Evolutionary conservation across 345 rosid species (phyloP).

Genomic region (Diplotaxis tenuifolia): DNA sequence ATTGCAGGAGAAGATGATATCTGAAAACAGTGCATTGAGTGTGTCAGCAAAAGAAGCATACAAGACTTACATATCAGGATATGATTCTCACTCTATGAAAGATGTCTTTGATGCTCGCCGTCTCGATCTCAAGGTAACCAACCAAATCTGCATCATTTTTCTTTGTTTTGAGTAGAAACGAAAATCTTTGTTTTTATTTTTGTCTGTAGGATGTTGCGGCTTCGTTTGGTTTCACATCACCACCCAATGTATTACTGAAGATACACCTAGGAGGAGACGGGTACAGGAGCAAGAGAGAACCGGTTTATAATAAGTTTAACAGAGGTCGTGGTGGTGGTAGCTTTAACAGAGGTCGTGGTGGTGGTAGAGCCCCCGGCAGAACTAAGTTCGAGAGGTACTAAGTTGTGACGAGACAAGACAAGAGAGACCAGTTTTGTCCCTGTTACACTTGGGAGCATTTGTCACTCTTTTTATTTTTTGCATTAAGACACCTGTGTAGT

Average conservation of each 20-base stretch:
- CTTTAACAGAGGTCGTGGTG: slow-evolving; percentile 50
- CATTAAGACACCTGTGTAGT: not conserved
- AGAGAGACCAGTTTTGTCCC: slow-evolving; percentile 21
- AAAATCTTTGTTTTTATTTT: not conserved
- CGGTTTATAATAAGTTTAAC: slow-evolving; percentile 43
- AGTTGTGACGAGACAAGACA: slow-evolving; percentile 10
- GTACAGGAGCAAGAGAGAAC: slow-evolving; percentile 68
- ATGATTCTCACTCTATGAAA: slow-evolving; percentile 94
- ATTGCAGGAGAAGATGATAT: slow-evolving; percentile 79
- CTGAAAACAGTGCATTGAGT: slow-evolving; percentile 63
- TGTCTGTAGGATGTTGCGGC: slow-evolving; percentile 71
- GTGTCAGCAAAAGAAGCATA: slow-evolving; percentile 93
- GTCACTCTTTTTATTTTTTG: not conserved
- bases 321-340: slow-evolving; percentile 54
- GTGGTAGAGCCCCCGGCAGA: slow-evolving; percentile 43
- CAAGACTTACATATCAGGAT: slow-evolving; percentile 81
- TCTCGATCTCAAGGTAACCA: slow-evolving; percentile 74
- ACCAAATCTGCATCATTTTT: no score
- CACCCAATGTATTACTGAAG: slow-evolving; percentile 73
- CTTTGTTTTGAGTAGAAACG: not conserved
- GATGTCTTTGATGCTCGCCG: slow-evolving; percentile 84
- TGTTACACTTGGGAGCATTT: not conserved
- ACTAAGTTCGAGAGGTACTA: slow-evolving; percentile 62
- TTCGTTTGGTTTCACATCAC: slow-evolving; percentile 78
- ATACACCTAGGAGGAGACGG: slow-evolving; percentile 70